phyloP scores from a whole-genome alignment of 2,329 filamentous ascomycete genomes.

The Mollisiaceae sp. region DNA sequence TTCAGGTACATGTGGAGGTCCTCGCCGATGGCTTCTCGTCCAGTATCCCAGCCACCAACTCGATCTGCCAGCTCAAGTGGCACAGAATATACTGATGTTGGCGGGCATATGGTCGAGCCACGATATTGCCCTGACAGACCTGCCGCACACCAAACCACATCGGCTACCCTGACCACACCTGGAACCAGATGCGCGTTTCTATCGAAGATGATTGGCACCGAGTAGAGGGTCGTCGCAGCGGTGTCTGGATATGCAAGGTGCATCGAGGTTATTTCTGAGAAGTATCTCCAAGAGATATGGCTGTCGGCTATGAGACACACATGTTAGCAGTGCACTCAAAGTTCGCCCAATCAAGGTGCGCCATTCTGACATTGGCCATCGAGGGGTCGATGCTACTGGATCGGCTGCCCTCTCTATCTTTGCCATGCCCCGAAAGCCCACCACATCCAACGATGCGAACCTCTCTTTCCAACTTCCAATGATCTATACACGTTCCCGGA shows the following conservation, averaged over 20 bases:
- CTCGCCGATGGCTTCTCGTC: conserved; percentile 74
- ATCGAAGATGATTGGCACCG: conserved; percentile 75
- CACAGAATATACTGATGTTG: conserved; percentile 76
- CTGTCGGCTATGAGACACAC: conserved; percentile 64
- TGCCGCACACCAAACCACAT: conserved; percentile 73
- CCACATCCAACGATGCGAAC: not conserved
- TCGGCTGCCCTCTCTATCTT: not conserved
- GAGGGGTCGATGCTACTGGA: conserved; percentile 5
- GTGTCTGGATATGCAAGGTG: conserved; percentile 65
- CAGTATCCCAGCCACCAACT: conserved; percentile 75
- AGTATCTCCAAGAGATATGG: conserved; percentile 71
- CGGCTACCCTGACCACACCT: conserved; percentile 71
- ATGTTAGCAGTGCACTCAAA: not conserved
- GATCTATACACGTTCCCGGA: not conserved
- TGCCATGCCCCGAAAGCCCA: not conserved
- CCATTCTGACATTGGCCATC: not conserved
- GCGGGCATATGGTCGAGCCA: conserved; percentile 68
- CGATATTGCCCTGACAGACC: conserved; percentile 72
- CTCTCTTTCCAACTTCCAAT: conserved; percentile 6
- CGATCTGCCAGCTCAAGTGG: conserved; percentile 69
- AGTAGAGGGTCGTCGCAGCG: conserved; percentile 66
- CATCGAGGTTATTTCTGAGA: conserved; percentile 66
- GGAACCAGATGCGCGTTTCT: conserved; percentile 73
- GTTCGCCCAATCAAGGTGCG: not conserved
- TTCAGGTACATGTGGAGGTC: conserved; percentile 81